Evolutionary conservation across 2,329 filamentous ascomycete genomes (phyloP).

Genomic region (Aspergillus sp.): DNA sequence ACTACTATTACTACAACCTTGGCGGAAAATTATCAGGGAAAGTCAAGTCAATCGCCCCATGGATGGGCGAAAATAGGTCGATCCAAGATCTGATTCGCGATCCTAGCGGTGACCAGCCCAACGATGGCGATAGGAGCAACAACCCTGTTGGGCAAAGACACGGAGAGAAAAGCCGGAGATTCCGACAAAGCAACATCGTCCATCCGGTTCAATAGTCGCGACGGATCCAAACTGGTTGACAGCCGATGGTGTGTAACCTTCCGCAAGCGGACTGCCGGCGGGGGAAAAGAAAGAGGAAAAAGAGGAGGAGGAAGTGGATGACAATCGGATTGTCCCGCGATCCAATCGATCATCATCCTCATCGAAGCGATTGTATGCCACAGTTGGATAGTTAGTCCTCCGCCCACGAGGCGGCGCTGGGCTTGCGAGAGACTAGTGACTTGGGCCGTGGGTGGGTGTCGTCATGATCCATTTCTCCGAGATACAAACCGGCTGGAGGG

Average conservation of each 20-base stretch:
- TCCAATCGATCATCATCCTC: not conserved
- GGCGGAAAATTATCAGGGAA: too few relatives aligned
- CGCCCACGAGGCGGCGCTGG: not conserved
- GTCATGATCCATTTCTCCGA: not conserved
- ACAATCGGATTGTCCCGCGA: conserved; percentile 4
- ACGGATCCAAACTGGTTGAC: conserved; percentile 3
- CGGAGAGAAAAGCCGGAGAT: not conserved
- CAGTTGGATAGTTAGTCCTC: not conserved
- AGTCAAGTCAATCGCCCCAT: too few relatives aligned
- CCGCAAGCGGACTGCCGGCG: conserved; percentile 1
- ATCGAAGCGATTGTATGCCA: not conserved
- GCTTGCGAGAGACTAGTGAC: not conserved
- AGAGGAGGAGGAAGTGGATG: not conserved
- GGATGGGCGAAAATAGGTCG: too few relatives aligned
- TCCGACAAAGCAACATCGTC: not conserved
- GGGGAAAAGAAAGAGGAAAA: too few relatives aligned
- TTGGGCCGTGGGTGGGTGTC: not conserved
- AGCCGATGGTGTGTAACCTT: conserved; percentile 16
- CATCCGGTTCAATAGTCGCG: not conserved
- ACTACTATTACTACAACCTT: too few relatives aligned
- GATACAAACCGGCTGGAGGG: not conserved
- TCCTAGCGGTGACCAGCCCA: not conserved
- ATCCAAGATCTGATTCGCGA: not conserved
- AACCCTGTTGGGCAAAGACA: not conserved
- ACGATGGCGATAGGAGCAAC: not conserved